Conservation (phyloP, 768 basidiomycete genomes). For the Lactarius trivialis region DNA sequence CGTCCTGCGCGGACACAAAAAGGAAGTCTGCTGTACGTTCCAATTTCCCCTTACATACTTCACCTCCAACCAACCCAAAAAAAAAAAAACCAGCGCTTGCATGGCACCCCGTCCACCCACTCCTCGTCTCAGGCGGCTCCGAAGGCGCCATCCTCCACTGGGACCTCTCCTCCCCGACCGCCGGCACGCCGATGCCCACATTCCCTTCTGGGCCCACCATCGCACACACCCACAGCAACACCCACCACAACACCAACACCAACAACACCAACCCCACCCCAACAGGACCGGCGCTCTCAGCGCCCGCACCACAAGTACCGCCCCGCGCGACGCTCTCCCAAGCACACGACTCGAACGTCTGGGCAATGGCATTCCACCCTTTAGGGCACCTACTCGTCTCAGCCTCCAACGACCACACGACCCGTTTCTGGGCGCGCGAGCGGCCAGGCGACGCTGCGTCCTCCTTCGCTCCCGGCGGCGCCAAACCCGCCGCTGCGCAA, state of each 20-base stretch:
- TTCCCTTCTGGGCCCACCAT: not conserved
- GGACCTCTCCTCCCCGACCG: constrained; percentile 60
- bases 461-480: constrained; percentile 74
- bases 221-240: not conserved
- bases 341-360: constrained; percentile 97
- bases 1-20: constrained; percentile 91
- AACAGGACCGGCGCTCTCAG: not conserved
- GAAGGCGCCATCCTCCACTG: constrained; percentile 94
- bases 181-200: constrained; percentile 40
- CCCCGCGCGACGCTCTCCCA: constrained; percentile 86
- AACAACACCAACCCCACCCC: not conserved
- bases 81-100: constrained; percentile 55
- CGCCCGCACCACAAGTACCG: constrained; percentile 28
- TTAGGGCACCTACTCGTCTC: constrained; percentile 91
- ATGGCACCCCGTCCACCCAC: constrained; percentile 93
- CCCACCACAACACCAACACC: not conserved
- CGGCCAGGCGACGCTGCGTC: constrained; percentile 76
- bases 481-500: constrained; percentile 75
- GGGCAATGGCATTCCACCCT: constrained; percentile 92
- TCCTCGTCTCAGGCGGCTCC: constrained; percentile 90
- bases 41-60: too few species aligned
- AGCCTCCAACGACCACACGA: constrained; percentile 97
- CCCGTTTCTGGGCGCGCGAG: constrained; percentile 96
- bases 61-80: not conserved
- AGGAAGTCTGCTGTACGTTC: constrained; percentile 91